Evolutionary conservation across 2,329 filamentous ascomycete species (phyloP).

Genomic region (Talaromyces albobiverticillius): DNA sequence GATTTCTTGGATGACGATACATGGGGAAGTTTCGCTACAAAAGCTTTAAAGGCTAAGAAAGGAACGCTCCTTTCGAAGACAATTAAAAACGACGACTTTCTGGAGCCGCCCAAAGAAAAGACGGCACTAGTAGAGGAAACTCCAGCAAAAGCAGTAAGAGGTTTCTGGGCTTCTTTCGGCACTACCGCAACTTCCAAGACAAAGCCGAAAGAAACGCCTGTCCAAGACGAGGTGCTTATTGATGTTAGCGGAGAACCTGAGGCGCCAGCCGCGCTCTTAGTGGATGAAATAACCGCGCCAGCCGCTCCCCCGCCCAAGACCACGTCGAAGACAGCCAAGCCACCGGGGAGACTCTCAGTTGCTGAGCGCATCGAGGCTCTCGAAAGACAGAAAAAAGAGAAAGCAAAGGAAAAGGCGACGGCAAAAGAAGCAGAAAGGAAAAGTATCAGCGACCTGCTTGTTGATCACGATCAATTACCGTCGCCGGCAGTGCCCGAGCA

Average conservation of each 20-base stretch:
- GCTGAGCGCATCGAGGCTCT: slow-evolving; percentile 54
- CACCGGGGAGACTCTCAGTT: slow-evolving; percentile 44
- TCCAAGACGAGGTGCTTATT: slow-evolving; percentile 31
- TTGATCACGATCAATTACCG: slow-evolving; percentile 27
- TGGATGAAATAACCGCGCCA: slow-evolving; percentile 37
- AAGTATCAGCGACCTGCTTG: slow-evolving; percentile 31
- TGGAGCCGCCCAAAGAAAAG: slow-evolving; percentile 32
- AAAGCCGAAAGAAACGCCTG: slow-evolving; percentile 33
- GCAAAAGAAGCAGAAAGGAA: slow-evolving; percentile 36
- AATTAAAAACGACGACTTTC: slow-evolving; percentile 21
- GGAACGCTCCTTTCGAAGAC: slow-evolving; percentile 32
- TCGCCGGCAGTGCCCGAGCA: slow-evolving; percentile 32
- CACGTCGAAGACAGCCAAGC: slow-evolving; percentile 41
- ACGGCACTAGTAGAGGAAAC: slow-evolving; percentile 30
- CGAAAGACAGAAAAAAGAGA: slow-evolving; percentile 40
- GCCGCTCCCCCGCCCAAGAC: slow-evolving; percentile 42
- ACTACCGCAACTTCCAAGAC: slow-evolving; percentile 36
- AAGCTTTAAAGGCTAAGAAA: slow-evolving; percentile 38
- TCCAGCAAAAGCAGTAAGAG: slow-evolving; percentile 34
- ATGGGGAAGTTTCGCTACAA: slow-evolving; percentile 39
- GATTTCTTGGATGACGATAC: slow-evolving; percentile 33
- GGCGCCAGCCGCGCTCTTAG: slow-evolving; percentile 33
- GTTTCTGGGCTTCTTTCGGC: slow-evolving; percentile 46
- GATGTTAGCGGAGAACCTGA: slow-evolving; percentile 35
- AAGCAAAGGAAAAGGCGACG: slow-evolving; percentile 36